Percentiles rank a stretch among this genome's conserved stretches.
phyloP scores from a whole-genome alignment of 2,329 filamentous ascomycete genomes.

The Penicillium sp. region DNA sequence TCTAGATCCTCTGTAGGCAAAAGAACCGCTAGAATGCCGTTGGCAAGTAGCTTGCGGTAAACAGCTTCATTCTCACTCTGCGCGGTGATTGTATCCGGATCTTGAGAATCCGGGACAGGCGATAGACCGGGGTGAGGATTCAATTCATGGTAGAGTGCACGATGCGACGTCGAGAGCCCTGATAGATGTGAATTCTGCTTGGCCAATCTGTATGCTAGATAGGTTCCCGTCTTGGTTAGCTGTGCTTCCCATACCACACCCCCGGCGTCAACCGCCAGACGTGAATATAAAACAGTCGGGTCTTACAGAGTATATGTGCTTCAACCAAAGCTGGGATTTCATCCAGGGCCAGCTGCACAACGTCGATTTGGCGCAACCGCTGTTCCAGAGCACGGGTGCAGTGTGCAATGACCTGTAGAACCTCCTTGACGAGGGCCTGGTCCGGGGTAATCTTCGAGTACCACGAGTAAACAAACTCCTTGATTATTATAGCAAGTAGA shows the following conservation, averaged over 20 bases:
- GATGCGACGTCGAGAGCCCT: slow-evolving; percentile 61
- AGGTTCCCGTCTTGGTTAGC: slow-evolving; percentile 20
- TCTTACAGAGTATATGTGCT: slow-evolving; percentile 72
- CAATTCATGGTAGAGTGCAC: slow-evolving; percentile 77
- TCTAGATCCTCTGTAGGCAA: slow-evolving; percentile 90
- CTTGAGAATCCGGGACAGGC: slow-evolving; percentile 64
- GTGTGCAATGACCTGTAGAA: slow-evolving; percentile 88
- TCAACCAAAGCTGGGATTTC: slow-evolving; percentile 82
- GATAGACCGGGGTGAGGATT: slow-evolving; percentile 77
- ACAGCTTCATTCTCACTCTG: slow-evolving; percentile 75
- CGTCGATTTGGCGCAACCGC: slow-evolving; percentile 74
- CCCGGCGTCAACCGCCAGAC: not conserved
- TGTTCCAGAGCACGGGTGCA: slow-evolving; percentile 86
- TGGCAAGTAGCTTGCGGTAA: slow-evolving; percentile 85
- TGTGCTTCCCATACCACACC: not conserved
- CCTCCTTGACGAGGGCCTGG: slow-evolving; percentile 80
- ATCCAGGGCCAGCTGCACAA: slow-evolving; percentile 79
- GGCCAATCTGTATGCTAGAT: slow-evolving; percentile 69
- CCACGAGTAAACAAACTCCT: slow-evolving; percentile 90
- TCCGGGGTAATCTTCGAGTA: slow-evolving; percentile 91
- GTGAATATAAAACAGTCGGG: slow-evolving; percentile 13
- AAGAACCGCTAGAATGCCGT: slow-evolving; percentile 76
- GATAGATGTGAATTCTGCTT: slow-evolving; percentile 57
- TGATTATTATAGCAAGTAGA: slow-evolving; percentile 81
- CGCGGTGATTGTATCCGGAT: slow-evolving; percentile 52